Evolutionary conservation across 768 basidiomycete genomes (phyloP), one percentile per base, ranked within the genome.

Genomic region (Exidia glandulosa): DNA sequence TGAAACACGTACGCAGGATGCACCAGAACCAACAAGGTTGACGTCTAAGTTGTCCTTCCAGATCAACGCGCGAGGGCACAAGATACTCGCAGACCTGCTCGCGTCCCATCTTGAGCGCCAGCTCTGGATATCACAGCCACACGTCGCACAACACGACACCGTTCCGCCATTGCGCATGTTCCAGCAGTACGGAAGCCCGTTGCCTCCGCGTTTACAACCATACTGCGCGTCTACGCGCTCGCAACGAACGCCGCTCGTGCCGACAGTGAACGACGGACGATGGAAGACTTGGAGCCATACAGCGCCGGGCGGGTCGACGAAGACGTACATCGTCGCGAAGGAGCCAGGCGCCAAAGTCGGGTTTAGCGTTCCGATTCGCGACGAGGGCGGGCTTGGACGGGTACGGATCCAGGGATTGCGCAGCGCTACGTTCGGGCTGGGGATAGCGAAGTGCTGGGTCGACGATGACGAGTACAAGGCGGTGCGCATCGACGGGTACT

Each of bases 221-320:
- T n/a, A n/a, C n/a, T n/a, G n/a, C n/a, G n/a, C n/a, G n/a, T n/a
- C 31, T 52, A 3, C 10, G n/a, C 29, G 30, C 34, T 47, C 25
- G 25, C 12, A 3, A n/a, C 13, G 45, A n/a, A 70, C 45, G 71
- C 60, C 60, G 71, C 71, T 61, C 34, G 27, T 56, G 9, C 60
- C 60, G 14, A 16, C 52, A 7, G 30, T 27, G 56, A 56, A 31
- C 30, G 34, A 61, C 31, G 60, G 60, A 37, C 57, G 60, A 56
- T 45, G 41, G 3, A 29, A 32, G 19, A 32, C 25, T 13, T 25
- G 12, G 12, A 30, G 7, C 13, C 50, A 16, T 3, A 13, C 3
- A 55, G 31, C 50, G 6, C 30, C 30, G 32, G 45, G 30, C 30
- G 56, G 32, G 45, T 36, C n/a, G 3, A 57, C 58, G 30, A 62